phyloP scores from a whole-genome alignment of 495 filamentous ascomycete species.

The Viridothelium virens region DNA sequence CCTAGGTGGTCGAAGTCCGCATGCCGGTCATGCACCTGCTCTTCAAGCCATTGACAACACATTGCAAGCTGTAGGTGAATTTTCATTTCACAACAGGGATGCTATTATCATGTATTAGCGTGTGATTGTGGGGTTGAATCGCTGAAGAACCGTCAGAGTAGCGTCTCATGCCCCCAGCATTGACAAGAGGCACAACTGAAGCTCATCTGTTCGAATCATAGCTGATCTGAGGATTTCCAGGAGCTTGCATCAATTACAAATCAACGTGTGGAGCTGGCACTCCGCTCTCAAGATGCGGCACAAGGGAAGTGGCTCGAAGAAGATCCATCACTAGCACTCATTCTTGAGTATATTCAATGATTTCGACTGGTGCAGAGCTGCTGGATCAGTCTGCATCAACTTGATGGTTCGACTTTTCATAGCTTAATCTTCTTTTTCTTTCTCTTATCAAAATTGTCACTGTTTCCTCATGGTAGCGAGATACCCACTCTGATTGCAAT shows the following conservation, averaged over 20 bases:
- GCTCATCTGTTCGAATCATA: neutral
- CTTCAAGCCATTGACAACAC: conserved; percentile 52
- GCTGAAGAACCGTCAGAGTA: no score
- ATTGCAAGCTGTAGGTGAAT: conserved; percentile 52
- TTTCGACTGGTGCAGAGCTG: neutral
- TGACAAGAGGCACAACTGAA: no score
- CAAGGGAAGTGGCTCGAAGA: conserved; percentile 37
- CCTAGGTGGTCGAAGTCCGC: conserved; percentile 56
- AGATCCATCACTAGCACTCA: conserved; percentile 29
- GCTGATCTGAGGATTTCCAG: conserved; percentile 19
- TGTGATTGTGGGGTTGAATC: no score
- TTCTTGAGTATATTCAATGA: conserved; percentile 1
- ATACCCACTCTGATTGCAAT: neutral
- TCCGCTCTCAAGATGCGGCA: conserved; percentile 31
- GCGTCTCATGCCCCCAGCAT: no score
- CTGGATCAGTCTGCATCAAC: conserved; percentile 1
- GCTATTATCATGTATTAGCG: neutral
- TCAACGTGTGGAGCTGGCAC: conserved; percentile 31
- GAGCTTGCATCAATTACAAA: conserved; percentile 36
- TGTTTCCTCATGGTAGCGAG: neutral
- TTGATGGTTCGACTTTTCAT: neutral
- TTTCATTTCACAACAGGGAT: neutral
- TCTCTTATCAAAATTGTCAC: neutral
- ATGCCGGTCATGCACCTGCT: conserved; percentile 48
- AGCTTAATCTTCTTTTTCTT: neutral